Base-by-base conservation (phyloP, 1,284 basidiomycete genomes). In the Boletus nobilissimus region DNA sequence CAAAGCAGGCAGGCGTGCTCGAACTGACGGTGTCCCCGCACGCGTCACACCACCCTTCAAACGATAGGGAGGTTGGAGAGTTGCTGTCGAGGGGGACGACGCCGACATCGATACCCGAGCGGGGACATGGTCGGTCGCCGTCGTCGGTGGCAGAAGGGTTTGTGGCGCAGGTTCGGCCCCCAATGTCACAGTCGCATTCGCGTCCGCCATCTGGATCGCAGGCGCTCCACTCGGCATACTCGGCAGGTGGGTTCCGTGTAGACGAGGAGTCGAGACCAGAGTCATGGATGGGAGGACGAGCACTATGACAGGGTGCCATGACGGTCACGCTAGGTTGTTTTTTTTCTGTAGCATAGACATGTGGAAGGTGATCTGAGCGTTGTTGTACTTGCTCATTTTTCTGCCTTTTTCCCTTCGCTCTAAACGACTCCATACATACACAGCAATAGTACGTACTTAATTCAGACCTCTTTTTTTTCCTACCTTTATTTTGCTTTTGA, bases 1-100 rank as follows among this genome's bases (percentile, higher is more conserved):
- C 67, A 10, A 34, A 70, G 39, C 67, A 54, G n/a, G 11, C 39
- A 8, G 8, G 22, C 32, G 19, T 34, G 60, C 13, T n/a, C 34
- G 36, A 32, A 8, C 14, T 38, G n/a, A 32, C 70, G 11, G 10
- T 70, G 54, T 78, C 82, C 24, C 80, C 84, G 29, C 82, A 79
- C 26, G 74, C 71, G 11, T 94, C 94, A n/a, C 94, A 94, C 82
- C 94, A 95, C 83, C 94, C 94, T 38, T 90, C 88, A 19, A 93
- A 89, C 16, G 92, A 94, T 69, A 88, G 89, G 14, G 88, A 90
- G 75, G 80, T 89, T 9, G 65, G 70, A 62, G 79, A 83, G 54
- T 72, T 60, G 18, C 29, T 70, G 11, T 79, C 77, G 26, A 69
- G 67, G 67, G 57, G 22, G 43, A 3, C 80, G 32, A 70, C 77